phyloP scores from a whole-genome alignment of 2,329 filamentous ascomycete genomes.

The Stylonectria norvegica region DNA sequence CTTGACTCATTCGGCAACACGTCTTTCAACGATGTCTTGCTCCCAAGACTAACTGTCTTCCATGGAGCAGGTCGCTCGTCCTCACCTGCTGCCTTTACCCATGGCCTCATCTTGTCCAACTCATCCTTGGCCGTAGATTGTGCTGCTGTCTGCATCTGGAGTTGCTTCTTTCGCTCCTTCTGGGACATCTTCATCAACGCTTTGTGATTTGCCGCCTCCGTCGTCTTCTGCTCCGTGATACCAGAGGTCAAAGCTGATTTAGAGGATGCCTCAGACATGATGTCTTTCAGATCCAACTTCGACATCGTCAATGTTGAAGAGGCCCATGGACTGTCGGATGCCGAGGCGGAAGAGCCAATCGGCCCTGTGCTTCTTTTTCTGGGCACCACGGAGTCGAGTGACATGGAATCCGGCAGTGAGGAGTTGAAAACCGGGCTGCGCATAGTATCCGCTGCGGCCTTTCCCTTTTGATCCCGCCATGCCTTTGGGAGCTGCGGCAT shows the following conservation, averaged over 20 bases:
- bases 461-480: constrained; percentile 31
- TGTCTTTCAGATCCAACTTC: constrained; percentile 72
- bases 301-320: constrained; percentile 49
- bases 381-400: constrained; percentile 10
- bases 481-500: constrained; percentile 30
- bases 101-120: constrained; percentile 36
- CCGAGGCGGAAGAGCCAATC: constrained; percentile 8
- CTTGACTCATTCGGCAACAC: constrained; percentile 36
- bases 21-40: constrained; percentile 51
- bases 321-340: constrained; percentile 46
- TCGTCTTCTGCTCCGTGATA: constrained; percentile 48
- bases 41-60: constrained; percentile 54
- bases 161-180: constrained; percentile 83
- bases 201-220: constrained; percentile 38
- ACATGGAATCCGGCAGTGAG: constrained; percentile 14
- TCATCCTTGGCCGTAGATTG: constrained; percentile 39
- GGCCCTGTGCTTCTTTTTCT: constrained; percentile 5
- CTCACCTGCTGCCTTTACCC: constrained; percentile 42
- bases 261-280: constrained; percentile 61
- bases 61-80: constrained; percentile 53
- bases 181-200: constrained; percentile 70
- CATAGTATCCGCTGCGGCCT: constrained; percentile 14
- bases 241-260: constrained; percentile 53
- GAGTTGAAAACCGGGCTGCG: constrained; percentile 13
- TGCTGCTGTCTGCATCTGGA: constrained; percentile 59